Evolutionary conservation across 345 rosid genomes (phyloP).

Genomic region (Nasturtium officinale): DNA sequence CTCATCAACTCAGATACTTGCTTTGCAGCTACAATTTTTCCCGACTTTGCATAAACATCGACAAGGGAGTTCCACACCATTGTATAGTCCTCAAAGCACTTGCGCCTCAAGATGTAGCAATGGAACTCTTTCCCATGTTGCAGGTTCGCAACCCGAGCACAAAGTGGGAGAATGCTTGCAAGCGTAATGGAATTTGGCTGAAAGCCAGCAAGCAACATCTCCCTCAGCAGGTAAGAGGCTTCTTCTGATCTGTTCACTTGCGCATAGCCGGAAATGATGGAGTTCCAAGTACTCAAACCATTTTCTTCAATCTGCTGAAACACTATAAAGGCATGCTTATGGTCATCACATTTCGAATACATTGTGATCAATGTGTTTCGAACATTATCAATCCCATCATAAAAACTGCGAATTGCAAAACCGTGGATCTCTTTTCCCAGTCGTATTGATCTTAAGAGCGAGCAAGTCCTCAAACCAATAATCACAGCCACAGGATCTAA

Average conservation of each 20-base stretch:
- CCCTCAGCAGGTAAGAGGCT: conserved; percentile 61
- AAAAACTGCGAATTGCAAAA: conserved; percentile 51
- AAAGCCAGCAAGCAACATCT: conserved; percentile 63
- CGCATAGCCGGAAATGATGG: conserved; percentile 67
- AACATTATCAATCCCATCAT: conserved; percentile 50
- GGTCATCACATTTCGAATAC: conserved; percentile 70
- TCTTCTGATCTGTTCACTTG: conserved; percentile 61
- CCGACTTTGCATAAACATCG: conserved; percentile 80
- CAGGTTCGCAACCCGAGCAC: conserved; percentile 76
- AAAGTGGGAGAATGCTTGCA: conserved; percentile 76
- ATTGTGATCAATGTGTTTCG: conserved; percentile 71
- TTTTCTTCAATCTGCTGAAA: conserved; percentile 51
- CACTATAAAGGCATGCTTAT: conserved; percentile 48
- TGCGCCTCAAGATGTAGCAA: conserved; percentile 61
- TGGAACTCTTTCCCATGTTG: conserved; percentile 92
- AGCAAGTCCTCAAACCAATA: conserved; percentile 71
- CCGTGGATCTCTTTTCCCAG: conserved; percentile 72
- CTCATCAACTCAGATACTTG: conserved; percentile 59
- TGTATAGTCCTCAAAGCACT: conserved; percentile 50
- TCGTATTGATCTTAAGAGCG: conserved; percentile 55
- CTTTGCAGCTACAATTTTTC: conserved; percentile 60
- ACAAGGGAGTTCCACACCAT: conserved; percentile 73
- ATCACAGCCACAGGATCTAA: conserved; percentile 63
- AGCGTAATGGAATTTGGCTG: conserved; percentile 70
- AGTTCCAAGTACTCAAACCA: conserved; percentile 71